A percentile compares a stretch with the other conserved stretches of the same genome.
Conservation (phyloP, 2,329 filamentous ascomycete genomes). For the Cladosporium sp. region DNA sequence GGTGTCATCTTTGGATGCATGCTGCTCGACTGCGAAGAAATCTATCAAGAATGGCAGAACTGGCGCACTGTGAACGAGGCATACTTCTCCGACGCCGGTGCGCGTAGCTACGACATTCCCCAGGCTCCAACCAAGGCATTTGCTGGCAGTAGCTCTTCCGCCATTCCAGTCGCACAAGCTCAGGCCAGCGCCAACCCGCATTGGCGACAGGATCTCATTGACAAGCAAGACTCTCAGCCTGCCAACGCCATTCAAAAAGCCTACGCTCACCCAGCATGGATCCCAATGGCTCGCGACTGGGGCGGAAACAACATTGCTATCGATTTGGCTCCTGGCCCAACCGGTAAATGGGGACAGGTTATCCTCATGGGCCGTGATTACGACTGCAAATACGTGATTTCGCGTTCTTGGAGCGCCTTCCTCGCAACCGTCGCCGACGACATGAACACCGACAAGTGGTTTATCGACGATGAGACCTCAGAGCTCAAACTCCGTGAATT, state of each 20-base stretch:
- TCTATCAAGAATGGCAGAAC: slow-evolving; percentile 95
- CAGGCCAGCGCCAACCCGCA: slow-evolving; percentile 39
- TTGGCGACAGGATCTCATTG: slow-evolving; percentile 81
- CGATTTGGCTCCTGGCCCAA: slow-evolving; percentile 84
- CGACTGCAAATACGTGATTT: slow-evolving; percentile 95
- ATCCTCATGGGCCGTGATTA: slow-evolving; percentile 97
- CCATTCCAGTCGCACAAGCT: slow-evolving; percentile 33
- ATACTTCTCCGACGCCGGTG: slow-evolving; percentile 60
- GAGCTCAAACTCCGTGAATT: slow-evolving; percentile 93
- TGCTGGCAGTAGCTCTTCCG: slow-evolving; percentile 58
- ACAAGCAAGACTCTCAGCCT: slow-evolving; percentile 83
- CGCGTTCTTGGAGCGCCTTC: slow-evolving; percentile 85
- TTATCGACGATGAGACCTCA: slow-evolving; percentile 83
- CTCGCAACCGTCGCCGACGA: slow-evolving; percentile 86
- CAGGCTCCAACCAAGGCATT: slow-evolving; percentile 66
- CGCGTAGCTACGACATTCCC: slow-evolving; percentile 50
- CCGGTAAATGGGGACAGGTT: slow-evolving; percentile 90
- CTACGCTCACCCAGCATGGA: slow-evolving; percentile 92
- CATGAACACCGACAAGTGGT: slow-evolving; percentile 81
- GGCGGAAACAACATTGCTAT: slow-evolving; percentile 96
- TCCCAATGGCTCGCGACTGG: slow-evolving; percentile 94
- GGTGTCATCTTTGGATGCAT: slow-evolving; percentile 92
- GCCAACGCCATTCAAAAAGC: slow-evolving; percentile 82
- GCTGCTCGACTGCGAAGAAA: slow-evolving; percentile 96
- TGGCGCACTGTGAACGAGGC: slow-evolving; percentile 93